These are phyloP conservation scores for Xylaria sp. DNA, from an alignment of 2,329 filamentous ascomycete genomes.

Conservation along the genomic window DNA sequence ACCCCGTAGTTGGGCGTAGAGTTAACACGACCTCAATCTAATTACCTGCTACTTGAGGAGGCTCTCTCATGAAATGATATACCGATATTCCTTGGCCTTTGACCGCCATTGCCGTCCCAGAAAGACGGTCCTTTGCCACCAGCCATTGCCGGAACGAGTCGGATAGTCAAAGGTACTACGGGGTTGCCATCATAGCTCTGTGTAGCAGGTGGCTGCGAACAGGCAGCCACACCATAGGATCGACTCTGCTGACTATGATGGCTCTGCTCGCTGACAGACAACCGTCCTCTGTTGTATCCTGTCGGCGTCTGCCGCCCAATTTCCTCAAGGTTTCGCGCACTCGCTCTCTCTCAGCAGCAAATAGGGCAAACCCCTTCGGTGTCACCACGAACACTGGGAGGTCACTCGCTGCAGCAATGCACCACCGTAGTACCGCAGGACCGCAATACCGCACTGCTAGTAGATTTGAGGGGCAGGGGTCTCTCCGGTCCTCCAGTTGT, in stretches of 20 bases:
- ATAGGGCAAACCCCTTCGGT: constrained; percentile 34
- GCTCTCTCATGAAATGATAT: constrained; percentile 7
- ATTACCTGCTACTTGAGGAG: constrained; percentile 14
- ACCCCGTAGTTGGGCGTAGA: constrained; percentile 7
- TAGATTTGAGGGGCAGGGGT: constrained; percentile 27
- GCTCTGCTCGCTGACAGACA: constrained; percentile 7
- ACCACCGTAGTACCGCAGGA: constrained; percentile 11
- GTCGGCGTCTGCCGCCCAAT: constrained; percentile 23
- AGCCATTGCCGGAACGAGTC: constrained; percentile 25
- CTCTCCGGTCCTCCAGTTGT: constrained; percentile 20
- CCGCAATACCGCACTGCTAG: constrained; percentile 14
- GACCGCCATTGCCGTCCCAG: constrained; percentile 16
- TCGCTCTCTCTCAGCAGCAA: constrained; percentile 12
- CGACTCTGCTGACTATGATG: background rate
- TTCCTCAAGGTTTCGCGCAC: constrained; percentile 8
- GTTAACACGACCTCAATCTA: constrained; percentile 4
- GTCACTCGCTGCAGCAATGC: constrained; percentile 33
- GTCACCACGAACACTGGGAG: constrained; percentile 33
- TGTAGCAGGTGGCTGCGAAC: constrained; percentile 38
- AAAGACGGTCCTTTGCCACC: constrained; percentile 6
- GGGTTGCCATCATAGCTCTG: constrained; percentile 8
- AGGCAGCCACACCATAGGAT: constrained; percentile 30
- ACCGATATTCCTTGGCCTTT: background rate
- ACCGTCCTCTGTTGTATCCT: constrained; percentile 10
- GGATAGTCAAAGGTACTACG: constrained; percentile 18